Evolutionary conservation across 257 asterid species (phyloP).

Genomic region (Solanum acaule): DNA sequence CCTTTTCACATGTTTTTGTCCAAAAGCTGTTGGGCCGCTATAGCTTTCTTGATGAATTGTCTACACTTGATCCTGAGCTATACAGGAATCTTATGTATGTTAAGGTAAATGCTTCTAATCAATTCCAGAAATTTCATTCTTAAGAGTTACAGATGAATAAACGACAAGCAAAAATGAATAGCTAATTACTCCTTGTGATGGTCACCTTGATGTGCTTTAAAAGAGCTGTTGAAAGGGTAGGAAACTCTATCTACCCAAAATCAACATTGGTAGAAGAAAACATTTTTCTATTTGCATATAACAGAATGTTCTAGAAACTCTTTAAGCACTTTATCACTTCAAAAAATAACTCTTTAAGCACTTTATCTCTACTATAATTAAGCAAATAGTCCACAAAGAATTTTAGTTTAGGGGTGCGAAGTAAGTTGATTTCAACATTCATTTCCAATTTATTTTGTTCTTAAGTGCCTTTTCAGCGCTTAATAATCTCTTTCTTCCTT

Average conservation of each 20-base stretch:
- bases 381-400: neutral
- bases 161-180: neutral
- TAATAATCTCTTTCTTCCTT: neutral
- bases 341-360: neutral
- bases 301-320: neutral
- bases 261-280: neutral
- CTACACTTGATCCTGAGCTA: conserved; percentile 92
- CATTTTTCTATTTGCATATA: neutral
- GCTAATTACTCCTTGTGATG: neutral
- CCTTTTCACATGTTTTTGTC: conserved; percentile 92
- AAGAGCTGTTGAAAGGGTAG: neutral
- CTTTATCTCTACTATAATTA: neutral
- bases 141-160: neutral
- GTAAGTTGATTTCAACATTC: neutral
- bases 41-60: conserved; percentile 90
- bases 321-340: neutral
- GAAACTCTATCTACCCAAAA: neutral
- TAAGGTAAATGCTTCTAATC: conserved; percentile 53
- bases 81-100: conserved; percentile 83
- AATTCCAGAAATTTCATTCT: neutral
- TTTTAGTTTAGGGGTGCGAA: neutral
- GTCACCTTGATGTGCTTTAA: neutral
- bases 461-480: neutral
- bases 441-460: neutral
- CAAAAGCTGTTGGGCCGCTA: conserved; percentile 92